Conservation (phyloP, 2,329 filamentous ascomycete genomes). For the Colletotrichum orchidophilum region DNA sequence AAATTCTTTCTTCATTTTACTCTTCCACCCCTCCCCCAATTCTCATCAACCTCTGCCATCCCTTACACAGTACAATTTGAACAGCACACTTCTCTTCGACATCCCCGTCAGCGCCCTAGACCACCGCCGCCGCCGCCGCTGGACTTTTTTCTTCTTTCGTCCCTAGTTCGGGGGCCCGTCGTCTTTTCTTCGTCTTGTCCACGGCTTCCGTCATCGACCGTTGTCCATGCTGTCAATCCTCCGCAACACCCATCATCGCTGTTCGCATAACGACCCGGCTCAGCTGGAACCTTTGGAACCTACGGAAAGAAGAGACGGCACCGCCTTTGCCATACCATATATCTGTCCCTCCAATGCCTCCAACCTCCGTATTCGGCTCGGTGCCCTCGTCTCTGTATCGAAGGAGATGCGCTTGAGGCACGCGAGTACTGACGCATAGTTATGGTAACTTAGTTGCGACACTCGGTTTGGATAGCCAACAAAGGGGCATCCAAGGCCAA, state of each 20-base stretch:
- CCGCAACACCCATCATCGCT: slow-evolving; percentile 15
- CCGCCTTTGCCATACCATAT: not conserved
- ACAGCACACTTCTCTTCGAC: not conserved
- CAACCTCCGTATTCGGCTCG: not conserved
- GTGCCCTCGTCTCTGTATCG: not conserved
- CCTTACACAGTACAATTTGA: not conserved
- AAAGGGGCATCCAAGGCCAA: not conserved
- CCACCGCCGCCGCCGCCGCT: not conserved
- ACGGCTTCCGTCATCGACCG: not conserved
- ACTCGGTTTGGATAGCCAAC: not conserved
- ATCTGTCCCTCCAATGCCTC: not conserved
- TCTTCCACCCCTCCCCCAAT: not conserved
- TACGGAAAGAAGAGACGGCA: slow-evolving; percentile 10
- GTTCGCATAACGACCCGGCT: not conserved
- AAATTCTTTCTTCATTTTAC: not conserved
- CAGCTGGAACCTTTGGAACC: not conserved
- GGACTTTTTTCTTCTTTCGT: slow-evolving; percentile 22
- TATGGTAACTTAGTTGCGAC: not conserved
- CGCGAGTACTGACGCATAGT: not conserved
- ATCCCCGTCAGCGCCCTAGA: not conserved
- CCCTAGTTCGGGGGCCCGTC: slow-evolving; percentile 11
- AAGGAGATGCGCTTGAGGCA: not conserved
- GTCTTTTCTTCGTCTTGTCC: slow-evolving; percentile 30
- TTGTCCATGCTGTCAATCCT: slow-evolving; percentile 17
- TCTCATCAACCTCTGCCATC: not conserved